Percentiles rank a stretch among this genome's conserved stretches.
phyloP scores from a whole-genome alignment of 257 asterid genomes.

The Eucommia ulmoides region DNA sequence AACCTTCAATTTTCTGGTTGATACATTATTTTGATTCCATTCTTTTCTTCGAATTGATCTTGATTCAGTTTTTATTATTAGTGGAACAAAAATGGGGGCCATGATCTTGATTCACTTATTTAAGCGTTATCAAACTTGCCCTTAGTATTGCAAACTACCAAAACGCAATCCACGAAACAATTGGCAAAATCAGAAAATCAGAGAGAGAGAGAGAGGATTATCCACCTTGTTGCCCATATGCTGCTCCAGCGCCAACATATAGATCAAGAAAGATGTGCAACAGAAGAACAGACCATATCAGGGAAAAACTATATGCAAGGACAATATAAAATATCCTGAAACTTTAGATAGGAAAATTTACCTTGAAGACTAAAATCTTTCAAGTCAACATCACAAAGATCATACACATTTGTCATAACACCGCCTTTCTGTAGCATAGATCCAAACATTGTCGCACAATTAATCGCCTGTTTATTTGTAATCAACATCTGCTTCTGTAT shows the following conservation, averaged over 20 bases:
- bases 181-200: too few species aligned
- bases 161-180: too few species aligned
- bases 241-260: constrained; percentile 36
- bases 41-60: too few species aligned
- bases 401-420: constrained; percentile 66
- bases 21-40: too few species aligned
- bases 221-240: constrained; percentile 77
- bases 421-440: constrained; percentile 86
- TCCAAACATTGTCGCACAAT: constrained; percentile 73
- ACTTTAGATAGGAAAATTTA: constrained; percentile 14
- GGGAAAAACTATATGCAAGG: constrained; percentile 10
- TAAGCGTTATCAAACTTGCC: too few species aligned
- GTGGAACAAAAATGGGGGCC: too few species aligned
- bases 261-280: constrained; percentile 7
- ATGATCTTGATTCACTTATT: too few species aligned
- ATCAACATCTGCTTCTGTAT: constrained; percentile 85
- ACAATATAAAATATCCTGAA: constrained; percentile 2
- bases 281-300: constrained; percentile 14
- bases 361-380: constrained; percentile 98
- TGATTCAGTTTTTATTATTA: too few species aligned
- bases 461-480: constrained; percentile 87
- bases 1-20: too few species aligned
- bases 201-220: constrained; percentile 4
- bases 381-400: constrained; percentile 93
- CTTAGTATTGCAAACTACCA: too few species aligned